Conservation (phyloP, 208 protist genomes). For the Sergeia podlipaevii region DNA sequence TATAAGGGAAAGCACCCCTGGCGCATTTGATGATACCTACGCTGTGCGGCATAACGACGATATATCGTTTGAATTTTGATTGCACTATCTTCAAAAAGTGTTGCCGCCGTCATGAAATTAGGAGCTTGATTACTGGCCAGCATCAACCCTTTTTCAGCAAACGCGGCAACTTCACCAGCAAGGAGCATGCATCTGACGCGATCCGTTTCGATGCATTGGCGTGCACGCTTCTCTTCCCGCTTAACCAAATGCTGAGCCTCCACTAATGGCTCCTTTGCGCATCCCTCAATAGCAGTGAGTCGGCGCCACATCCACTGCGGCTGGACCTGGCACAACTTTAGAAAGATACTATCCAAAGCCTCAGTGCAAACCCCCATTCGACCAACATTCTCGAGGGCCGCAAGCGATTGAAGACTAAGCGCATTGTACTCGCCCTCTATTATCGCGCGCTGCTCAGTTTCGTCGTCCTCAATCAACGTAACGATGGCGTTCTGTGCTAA, state of each 20-base stretch:
- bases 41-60: slow-evolving; percentile 24
- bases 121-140: background rate
- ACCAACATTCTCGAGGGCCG: slow-evolving; percentile 14
- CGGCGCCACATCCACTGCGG: slow-evolving; percentile 33
- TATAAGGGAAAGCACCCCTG: no score
- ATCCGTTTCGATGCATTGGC: slow-evolving; percentile 6
- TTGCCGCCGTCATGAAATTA: background rate
- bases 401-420: background rate
- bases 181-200: slow-evolving; percentile 7
- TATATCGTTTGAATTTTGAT: slow-evolving; percentile 40
- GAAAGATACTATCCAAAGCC: slow-evolving; percentile 37
- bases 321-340: slow-evolving; percentile 32
- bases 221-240: slow-evolving; percentile 8
- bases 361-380: slow-evolving; percentile 19
- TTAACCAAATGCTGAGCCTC: background rate
- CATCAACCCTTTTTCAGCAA: slow-evolving; percentile 23
- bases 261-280: background rate
- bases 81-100: slow-evolving; percentile 18
- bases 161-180: slow-evolving; percentile 10
- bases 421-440: slow-evolving; percentile 10
- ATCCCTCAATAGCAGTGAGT: background rate
- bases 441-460: slow-evolving; percentile 1
- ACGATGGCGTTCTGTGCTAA: slow-evolving; percentile 4
- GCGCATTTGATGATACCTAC: no score
- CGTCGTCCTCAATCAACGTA: slow-evolving; percentile 9